Evolutionary conservation across 768 basidiomycete species (phyloP), one percentile per base, ranked within the genome.

Genomic region (Lactarius indigo): DNA sequence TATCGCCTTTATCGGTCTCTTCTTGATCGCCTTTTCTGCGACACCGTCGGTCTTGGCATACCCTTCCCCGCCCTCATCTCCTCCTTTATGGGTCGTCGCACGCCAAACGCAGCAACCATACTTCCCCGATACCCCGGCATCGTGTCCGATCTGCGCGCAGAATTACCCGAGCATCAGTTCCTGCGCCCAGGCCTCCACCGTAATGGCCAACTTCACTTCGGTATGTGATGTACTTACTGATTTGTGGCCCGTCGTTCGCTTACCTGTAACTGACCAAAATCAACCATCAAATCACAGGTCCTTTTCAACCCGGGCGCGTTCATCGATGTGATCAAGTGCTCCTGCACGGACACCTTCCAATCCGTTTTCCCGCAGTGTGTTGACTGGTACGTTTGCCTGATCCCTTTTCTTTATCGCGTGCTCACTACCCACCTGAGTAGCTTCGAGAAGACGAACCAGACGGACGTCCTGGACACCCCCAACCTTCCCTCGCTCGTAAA

Each of bases 301-400:
- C 81, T 88, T 55, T 84, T 84, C 70, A 87, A 88, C 68, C 87
- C 87, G 1, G 82, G 84, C 33, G 83, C 83, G 1, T 88, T 88
- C 75, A 78, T 87, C 68, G 80, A 82, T 70, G 79, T 86, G 55
- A 87, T 88, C 72, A 80, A 84, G 75, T 88, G 88, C 75, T 80
- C 86, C 5, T 90, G 88, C 72, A 78, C 80, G 3, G 79, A 81
- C 56, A 79, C 81, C 3, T 83, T 82, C 74, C 75, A 80, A 65
- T 67, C 75, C 58, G 75, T 73, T 12, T 81, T 83, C 75, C 87
- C 87, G 42, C 86, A 89, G 78, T 90, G 87, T 66, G 85, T 85
- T 44, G 87, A 89, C 72, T 89, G 88, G 85, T 87, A 57, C 35
- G 78, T 57, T 35, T 20, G 18, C 28, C n/a, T 26, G 10, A 3